Percentiles rank a stretch among this genome's conserved stretches.
Conservation (phyloP, 2,329 filamentous ascomycete species). For the Fusarium pseudocircinatum region DNA sequence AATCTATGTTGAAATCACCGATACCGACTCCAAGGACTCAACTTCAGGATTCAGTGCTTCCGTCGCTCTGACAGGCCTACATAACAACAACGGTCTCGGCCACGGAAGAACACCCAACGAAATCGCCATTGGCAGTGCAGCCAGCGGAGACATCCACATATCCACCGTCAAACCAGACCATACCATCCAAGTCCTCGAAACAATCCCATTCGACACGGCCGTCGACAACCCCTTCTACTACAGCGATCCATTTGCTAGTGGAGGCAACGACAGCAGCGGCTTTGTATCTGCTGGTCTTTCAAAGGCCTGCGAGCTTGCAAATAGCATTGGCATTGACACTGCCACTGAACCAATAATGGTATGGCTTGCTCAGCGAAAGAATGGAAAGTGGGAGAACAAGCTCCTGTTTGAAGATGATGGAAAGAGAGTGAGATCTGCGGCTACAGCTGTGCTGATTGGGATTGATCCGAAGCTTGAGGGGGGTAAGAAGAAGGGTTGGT, state of each 20-base stretch:
- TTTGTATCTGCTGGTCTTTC: conserved; percentile 61
- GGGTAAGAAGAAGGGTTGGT: conserved; percentile 61
- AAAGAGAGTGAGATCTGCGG: conserved; percentile 57
- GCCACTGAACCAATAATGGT: conserved; percentile 58
- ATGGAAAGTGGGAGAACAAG: conserved; percentile 52
- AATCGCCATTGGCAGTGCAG: conserved; percentile 55
- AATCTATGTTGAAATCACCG: conserved; percentile 51
- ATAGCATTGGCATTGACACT: conserved; percentile 44
- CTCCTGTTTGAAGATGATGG: conserved; percentile 69
- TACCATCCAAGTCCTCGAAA: conserved; percentile 44
- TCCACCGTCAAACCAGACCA: conserved; percentile 41
- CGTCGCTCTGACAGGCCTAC: conserved; percentile 56
- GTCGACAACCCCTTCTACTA: conserved; percentile 70
- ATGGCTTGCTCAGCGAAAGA: conserved; percentile 48
- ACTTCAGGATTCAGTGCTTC: conserved; percentile 46
- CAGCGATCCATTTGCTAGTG: conserved; percentile 59
- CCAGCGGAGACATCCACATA: conserved; percentile 59
- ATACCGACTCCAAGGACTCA: conserved; percentile 43
- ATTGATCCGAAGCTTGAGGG: conserved; percentile 57
- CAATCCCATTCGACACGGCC: conserved; percentile 54
- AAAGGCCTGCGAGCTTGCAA: conserved; percentile 50
- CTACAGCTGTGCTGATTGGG: conserved; percentile 62
- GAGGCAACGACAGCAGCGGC: conserved; percentile 56
- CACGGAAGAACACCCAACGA: conserved; percentile 56
- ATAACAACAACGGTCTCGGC: conserved; percentile 67